A percentile compares a stretch with the other conserved stretches of the same genome.
Evolutionary conservation across 2,329 filamentous ascomycete genomes (phyloP).

Genomic region (Ascochyta pisi): DNA sequence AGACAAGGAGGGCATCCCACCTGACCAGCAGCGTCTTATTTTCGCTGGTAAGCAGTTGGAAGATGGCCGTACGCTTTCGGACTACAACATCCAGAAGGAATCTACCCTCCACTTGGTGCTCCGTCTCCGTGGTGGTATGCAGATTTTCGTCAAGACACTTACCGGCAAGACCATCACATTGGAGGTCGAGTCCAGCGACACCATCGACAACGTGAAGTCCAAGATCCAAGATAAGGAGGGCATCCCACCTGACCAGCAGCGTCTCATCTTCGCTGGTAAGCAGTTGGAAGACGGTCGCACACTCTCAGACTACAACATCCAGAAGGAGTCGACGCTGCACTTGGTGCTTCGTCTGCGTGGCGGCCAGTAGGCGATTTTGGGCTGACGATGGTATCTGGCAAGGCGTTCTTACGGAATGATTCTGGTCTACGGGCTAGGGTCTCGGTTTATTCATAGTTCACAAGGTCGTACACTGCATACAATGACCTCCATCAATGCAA

Average conservation of each 20-base stretch:
- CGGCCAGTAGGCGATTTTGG: conserved; percentile 53
- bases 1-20: conserved; percentile 96
- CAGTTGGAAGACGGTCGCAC: conserved; percentile 92
- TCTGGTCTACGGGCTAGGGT: conserved; percentile 31
- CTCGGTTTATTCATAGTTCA: conserved; percentile 40
- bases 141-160: conserved; percentile 65
- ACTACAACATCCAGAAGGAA: conserved; percentile 98
- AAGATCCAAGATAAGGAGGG: conserved; percentile 84
- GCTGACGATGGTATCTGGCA: conserved; percentile 32
- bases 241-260: conserved; percentile 93
- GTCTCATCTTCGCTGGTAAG: conserved; percentile 92
- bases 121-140: conserved; percentile 81
- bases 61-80: conserved; percentile 86
- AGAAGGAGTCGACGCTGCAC: conserved; percentile 73
- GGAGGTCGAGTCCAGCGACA: conserved; percentile 87
- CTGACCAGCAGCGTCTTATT: conserved; percentile 94
- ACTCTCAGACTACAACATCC: conserved; percentile 94
- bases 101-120: conserved; percentile 85
- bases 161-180: conserved; percentile 92
- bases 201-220: conserved; percentile 91
- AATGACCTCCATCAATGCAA: conserved; percentile 38
- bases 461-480: conserved; percentile 22
- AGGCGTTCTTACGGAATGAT: conserved; percentile 41
- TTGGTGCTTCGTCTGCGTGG: conserved; percentile 68
- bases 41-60: conserved; percentile 97